Evolutionary conservation across 345 rosid genomes (phyloP), one percentile per base, ranked within the genome.

Genomic region (Barbarea vulgaris): DNA sequence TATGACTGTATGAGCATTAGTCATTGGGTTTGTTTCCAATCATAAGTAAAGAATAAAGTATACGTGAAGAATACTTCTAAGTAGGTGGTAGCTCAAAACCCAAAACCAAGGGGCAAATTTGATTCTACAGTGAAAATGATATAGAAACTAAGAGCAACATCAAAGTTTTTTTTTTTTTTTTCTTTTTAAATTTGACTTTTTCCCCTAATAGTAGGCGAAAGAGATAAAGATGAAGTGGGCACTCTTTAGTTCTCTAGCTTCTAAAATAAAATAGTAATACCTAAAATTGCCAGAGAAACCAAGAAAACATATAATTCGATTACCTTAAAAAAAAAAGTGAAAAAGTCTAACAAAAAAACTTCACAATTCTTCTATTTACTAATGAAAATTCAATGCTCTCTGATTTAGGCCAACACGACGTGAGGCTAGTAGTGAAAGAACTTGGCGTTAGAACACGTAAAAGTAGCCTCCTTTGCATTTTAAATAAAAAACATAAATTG

Each of bases 361-460:
- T 67, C 60, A 68, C 33, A 67, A 47, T 33, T 74, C 27, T 21
- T 54, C 4, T 34, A 66, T 36, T 36, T 5, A 60, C 39, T 59
- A 67, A 50, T 19, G 52, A 68, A 67, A 68, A 62, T 69, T 69
- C 34, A 76, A 76, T 62, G 75, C 59, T 17, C 64, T 61, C 39
- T 69, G 76, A 70, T 70, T 77, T 70, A 77, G 77, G 69, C 69
- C 68, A 65, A 65, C 73, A 72, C 73, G 57, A 77, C 77, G 81
- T 77, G 77, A 72, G 58, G 77, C 25, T 70, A 66, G 42, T 51
- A 72, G 53, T 57, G 37, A 66, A 66, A 51, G 58, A 65, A 66
- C 56, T 57, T 72, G 65, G 81, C 81, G 77, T 78, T 78, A 78
- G 77, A 72, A 78, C 81, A 78, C 73, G 77, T 78, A 67, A 78